These are phyloP conservation scores for Chrysoporthe puriensis DNA, from an alignment of 2,329 filamentous ascomycete genomes.

Conservation along the genomic window DNA sequence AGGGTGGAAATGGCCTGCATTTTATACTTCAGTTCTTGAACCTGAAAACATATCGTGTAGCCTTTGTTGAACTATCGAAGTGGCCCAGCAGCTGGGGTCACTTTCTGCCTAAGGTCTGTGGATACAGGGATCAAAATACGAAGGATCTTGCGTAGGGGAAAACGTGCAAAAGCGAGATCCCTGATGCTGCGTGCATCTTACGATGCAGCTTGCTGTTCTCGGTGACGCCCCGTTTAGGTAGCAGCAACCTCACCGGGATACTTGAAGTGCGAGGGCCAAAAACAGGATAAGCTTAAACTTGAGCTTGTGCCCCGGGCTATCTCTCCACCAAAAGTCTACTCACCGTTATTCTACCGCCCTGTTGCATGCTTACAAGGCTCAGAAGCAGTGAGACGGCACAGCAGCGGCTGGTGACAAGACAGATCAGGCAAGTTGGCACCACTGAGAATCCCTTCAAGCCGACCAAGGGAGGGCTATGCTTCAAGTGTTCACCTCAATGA, in stretches of 20 bases:
- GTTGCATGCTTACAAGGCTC: background rate
- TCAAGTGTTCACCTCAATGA: too few relatives aligned
- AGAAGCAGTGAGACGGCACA: background rate
- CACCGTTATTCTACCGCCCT: too few relatives aligned
- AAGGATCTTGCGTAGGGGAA: background rate
- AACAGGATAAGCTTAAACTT: background rate
- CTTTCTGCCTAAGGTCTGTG: background rate
- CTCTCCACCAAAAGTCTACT: background rate
- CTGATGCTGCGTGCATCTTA: background rate
- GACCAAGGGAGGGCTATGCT: background rate
- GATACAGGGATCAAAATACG: background rate
- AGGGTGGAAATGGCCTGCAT: background rate
- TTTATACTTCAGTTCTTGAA: background rate
- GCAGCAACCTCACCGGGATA: too few relatives aligned
- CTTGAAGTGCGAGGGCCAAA: background rate
- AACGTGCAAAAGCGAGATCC: too few relatives aligned
- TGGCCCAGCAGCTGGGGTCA: too few relatives aligned
- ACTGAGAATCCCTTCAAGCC: background rate
- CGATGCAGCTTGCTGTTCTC: background rate
- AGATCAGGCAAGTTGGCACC: background rate
- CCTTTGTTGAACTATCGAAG: background rate
- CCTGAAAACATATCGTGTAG: background rate
- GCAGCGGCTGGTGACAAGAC: background rate
- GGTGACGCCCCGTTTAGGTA: too few relatives aligned
- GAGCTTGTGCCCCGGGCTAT: background rate